Evolutionary conservation across 495 filamentous ascomycete species (phyloP), one percentile per base, ranked within the genome.

Genomic region (Penicillium lividum): DNA sequence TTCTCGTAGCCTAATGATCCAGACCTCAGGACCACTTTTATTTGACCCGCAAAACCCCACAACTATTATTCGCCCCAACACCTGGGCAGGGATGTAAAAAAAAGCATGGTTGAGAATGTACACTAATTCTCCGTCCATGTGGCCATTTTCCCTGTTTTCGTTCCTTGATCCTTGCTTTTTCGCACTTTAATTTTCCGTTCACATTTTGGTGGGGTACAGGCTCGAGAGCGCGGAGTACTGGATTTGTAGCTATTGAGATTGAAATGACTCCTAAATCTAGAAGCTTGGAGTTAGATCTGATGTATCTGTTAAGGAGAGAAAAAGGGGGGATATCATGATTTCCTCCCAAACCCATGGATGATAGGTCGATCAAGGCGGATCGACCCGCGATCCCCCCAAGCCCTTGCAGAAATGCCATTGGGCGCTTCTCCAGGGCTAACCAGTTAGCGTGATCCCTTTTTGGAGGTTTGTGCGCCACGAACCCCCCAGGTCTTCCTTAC

Each of bases 341-440:
- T 22, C 22, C 22, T 2, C 22, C 22, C 22, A 22, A 22, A 22
- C 22, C 22, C 22, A 22, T 22, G 38, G 28, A 50, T 28, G 47
- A 50, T 50, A 16, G 28, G 30, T 50, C 47, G 47, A 50, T 50
- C 28, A 22, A 7, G 36, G 22, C 51, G 51, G 51, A 53, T 53
- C 34, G 51, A 53, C 36, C 51, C 51, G 51, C 22, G 28, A 42
- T 43, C 6, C 51, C 36, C 7, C 8, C 16, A 29, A 5, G 36
- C 51, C 51, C 51, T 53, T 53, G 51, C 51, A 53, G 51, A 38
- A 16, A 7, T 5, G 8, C 25, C 13, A 18, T 42, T 36, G 33
- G 33, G 33, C 33, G 33, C 9, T 22, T 22, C 22, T 22, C 22
- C 22, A 22, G 22, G 22, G 22, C 22, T 22, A 22, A 22, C 31